Evolutionary conservation across 164 flowering plant species (phyloP), one percentile per base, ranked within the genome.

Genomic region (Vitis rupestris): DNA sequence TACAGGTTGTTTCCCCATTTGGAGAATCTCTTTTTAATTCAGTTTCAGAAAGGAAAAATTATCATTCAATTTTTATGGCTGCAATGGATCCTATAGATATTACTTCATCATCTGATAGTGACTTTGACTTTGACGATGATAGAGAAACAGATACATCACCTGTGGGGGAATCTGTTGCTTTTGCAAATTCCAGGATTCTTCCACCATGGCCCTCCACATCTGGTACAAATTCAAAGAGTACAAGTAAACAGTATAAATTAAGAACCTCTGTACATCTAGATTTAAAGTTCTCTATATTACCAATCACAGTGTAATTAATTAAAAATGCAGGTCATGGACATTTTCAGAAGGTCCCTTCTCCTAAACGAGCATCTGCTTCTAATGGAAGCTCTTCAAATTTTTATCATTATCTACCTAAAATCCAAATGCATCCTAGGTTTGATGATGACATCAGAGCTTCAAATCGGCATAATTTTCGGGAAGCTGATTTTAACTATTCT

Each of bases 21-120:
- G 61, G 63, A 63, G 64, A 37, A 64, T 67, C 49, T 54, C 60
- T 52, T 70, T 69, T 47, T 72, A 64, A 64, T 12, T 50, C 65
- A 50, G 9, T 58, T 70, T 64, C 63, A 49, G 59, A 68, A 62
- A 50, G 50, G 59, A 29, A 53, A 61, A 71, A 27, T 23, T 70
- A 61, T 51, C 61, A 48, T 48, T 50, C 27, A 48, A 50, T 51
- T 59, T 61, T 52, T 17, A 63, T 75, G 71, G 77, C 71, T 68
- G 47, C 71, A 23, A 79, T 75, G 74, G 86, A 81, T 51, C 83
- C 80, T 56, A 91, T 94, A 68, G 88, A 87, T 53, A 89, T 94
- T 30, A 67, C 82, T 73, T 90, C 97, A 16, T 90, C 97, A 16
- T 89, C 97, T 59, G 97, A 90, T 71, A 85, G 86, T 72, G 97